Conservation (phyloP, 352 stramenopile species). For the Aphanomyces euteiches region DNA sequence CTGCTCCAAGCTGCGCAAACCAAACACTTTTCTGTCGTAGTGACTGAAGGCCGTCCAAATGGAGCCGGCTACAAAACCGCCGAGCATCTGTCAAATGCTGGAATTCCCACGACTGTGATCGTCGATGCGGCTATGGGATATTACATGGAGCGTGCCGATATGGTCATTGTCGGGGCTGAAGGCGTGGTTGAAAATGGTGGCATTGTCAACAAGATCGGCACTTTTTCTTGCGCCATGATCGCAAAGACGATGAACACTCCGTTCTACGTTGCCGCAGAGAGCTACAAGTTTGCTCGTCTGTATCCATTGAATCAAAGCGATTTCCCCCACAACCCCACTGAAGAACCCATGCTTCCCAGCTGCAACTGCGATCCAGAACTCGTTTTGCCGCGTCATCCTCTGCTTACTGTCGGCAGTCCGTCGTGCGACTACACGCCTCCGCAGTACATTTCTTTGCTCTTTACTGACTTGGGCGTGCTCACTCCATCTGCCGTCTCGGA, state of each 20-base stretch:
- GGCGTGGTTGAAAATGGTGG: constrained; percentile 97
- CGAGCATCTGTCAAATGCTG: constrained; percentile 69
- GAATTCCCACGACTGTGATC: constrained; percentile 94
- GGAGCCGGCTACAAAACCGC: constrained; percentile 84
- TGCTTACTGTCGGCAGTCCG: constrained; percentile 84
- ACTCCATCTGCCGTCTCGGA: constrained; percentile 97
- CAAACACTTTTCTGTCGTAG: constrained; percentile 92
- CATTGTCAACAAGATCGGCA: constrained; percentile 96
- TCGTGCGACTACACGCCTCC: constrained; percentile 96
- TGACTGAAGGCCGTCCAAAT: constrained; percentile 91
- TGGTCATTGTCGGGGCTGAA: constrained; percentile 95
- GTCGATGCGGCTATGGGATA: constrained; percentile 94
- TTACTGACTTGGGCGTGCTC: constrained; percentile 97
- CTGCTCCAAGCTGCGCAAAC: constrained; percentile 87
- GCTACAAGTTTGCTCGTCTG: constrained; percentile 97
- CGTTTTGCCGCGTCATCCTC: constrained; percentile 27
- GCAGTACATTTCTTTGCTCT: constrained; percentile 97
- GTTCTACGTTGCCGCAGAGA: constrained; percentile 98
- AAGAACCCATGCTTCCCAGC: constrained; percentile 13
- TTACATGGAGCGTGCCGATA: constrained; percentile 95
- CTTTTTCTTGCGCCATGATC: constrained; percentile 92
- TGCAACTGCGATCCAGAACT: constrained; percentile 19
- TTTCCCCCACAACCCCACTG: constrained; percentile 69
- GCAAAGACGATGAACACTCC: constrained; percentile 94
- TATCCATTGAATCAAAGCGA: constrained; percentile 97